Percentiles rank a stretch among this genome's conserved stretches.
These are phyloP conservation scores for Citrus trifoliata DNA, from an alignment of 345 rosid genomes.

Conservation along the genomic window DNA sequence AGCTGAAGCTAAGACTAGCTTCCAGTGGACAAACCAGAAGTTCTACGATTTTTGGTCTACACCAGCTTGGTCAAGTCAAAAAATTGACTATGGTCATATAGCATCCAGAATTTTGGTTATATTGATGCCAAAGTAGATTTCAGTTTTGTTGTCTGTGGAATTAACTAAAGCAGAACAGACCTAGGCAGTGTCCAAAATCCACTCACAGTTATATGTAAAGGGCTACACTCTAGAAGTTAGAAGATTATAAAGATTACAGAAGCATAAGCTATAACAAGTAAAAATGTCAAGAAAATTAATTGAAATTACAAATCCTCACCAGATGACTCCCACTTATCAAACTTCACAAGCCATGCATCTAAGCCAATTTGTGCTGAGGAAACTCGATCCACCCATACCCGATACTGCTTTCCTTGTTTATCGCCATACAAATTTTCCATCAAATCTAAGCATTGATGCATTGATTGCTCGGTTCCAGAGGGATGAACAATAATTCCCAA, in stretches of 20 bases:
- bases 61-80: not conserved
- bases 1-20: not conserved
- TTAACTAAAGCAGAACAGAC: not conserved
- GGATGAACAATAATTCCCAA: conserved; percentile 49
- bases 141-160: not conserved
- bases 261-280: not conserved
- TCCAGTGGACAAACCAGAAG: not conserved
- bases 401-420: conserved; percentile 63
- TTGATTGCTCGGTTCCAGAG: conserved; percentile 44
- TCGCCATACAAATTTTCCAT: conserved; percentile 53
- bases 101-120: not conserved
- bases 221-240: not conserved
- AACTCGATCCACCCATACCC: conserved; percentile 86
- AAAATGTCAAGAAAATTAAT: not conserved
- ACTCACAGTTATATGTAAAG: not conserved
- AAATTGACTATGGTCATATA: not conserved
- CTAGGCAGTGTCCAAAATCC: not conserved
- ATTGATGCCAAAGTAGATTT: not conserved
- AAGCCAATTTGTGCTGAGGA: conserved; percentile 49
- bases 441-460: conserved; percentile 29
- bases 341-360: conserved; percentile 71
- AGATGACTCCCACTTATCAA: conserved; percentile 67
- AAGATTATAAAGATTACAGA: not conserved
- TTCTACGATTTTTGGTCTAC: not conserved
- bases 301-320: conserved; percentile 30